Conservation (phyloP, 495 filamentous ascomycete species). For the Neurospora hispaniola region DNA sequence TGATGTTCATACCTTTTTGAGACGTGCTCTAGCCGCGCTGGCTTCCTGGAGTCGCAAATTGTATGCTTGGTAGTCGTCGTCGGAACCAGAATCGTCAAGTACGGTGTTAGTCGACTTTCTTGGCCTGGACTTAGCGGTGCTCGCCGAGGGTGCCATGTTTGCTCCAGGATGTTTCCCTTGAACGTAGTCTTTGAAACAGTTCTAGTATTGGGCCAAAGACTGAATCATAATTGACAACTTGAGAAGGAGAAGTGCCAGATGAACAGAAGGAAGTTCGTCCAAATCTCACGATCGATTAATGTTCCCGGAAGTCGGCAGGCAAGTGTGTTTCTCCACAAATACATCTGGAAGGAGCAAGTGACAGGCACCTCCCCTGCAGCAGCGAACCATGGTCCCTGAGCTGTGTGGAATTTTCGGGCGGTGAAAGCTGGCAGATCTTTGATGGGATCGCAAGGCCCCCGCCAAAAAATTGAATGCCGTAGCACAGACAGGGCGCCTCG, state of each 20-base stretch:
- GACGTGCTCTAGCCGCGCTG: slow-evolving; percentile 10
- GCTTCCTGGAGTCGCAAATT: slow-evolving; percentile 9
- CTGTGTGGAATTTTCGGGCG: slow-evolving; percentile 6
- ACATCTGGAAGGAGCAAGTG: neutral
- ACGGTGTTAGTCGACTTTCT: neutral
- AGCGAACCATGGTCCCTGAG: neutral
- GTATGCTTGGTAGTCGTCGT: slow-evolving; percentile 12
- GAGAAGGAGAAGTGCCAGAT: neutral
- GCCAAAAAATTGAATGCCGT: slow-evolving; percentile 14
- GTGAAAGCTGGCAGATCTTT: slow-evolving; percentile 13
- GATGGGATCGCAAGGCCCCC: slow-evolving; percentile 13
- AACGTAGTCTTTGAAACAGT: too few relatives aligned
- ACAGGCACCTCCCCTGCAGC: slow-evolving; percentile 5
- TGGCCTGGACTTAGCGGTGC: slow-evolving; percentile 7
- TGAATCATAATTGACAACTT: too few relatives aligned
- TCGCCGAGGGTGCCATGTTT: slow-evolving; percentile 14
- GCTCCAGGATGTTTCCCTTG: too few relatives aligned
- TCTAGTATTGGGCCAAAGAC: too few relatives aligned
- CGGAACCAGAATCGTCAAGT: slow-evolving; percentile 6
- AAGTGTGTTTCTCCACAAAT: neutral
- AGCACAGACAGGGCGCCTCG: neutral
- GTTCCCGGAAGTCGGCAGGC: neutral
- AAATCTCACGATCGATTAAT: neutral
- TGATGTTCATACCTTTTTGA: slow-evolving; percentile 6
- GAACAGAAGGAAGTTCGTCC: neutral